Percentiles rank a stretch among this genome's conserved stretches.
phyloP scores from a whole-genome alignment of 169 alveolate species.

The Pseudocohnilembus persalinus region DNA sequence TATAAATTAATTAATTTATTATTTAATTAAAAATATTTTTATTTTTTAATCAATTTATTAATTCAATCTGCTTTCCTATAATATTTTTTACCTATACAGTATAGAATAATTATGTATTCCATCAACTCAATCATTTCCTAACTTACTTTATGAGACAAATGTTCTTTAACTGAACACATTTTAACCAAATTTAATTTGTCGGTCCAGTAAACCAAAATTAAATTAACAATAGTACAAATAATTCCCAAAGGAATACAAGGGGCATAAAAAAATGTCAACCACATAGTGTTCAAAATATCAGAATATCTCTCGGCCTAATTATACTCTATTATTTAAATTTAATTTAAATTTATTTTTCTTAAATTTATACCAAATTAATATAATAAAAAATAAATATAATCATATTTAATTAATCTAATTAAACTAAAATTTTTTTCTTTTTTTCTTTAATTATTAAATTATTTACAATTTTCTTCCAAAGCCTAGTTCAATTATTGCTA shows the following conservation, averaged over 20 bases:
- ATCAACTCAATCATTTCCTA: background rate
- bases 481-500: background rate
- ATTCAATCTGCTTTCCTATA: too few species aligned
- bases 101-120: background rate
- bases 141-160: background rate
- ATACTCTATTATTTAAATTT: too few species aligned
- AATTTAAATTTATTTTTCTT: too few species aligned
- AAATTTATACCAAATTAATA: too few species aligned
- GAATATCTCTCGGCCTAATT: background rate
- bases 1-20: too few species aligned
- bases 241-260: background rate
- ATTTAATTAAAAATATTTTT: too few species aligned
- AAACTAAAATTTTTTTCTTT: too few species aligned
- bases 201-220: background rate
- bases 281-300: background rate
- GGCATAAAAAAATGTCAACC: background rate
- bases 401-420: too few species aligned
- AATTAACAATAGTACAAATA: too few species aligned
- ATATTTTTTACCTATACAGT: background rate
- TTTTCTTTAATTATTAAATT: too few species aligned
- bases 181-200: background rate
- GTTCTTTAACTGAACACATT: background rate
- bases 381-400: too few species aligned
- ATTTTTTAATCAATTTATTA: too few species aligned
- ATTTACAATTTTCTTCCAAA: background rate